Conservation (phyloP, 495 filamentous ascomycete species). For the Penicillium simplicissimum region DNA sequence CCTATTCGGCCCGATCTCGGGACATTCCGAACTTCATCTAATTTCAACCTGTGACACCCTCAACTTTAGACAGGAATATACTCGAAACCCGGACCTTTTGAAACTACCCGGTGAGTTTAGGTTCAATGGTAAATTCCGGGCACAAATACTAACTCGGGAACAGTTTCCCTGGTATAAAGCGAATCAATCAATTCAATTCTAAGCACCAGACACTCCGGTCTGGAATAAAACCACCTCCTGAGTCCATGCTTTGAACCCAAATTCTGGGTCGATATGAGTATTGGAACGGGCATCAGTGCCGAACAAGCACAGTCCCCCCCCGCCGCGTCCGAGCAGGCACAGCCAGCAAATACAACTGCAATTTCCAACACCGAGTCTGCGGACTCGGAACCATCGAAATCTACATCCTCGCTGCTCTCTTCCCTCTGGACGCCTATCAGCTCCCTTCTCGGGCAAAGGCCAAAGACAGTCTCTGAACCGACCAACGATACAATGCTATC, state of each 20-base stretch:
- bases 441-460: not conserved
- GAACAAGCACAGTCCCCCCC: not conserved
- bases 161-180: not conserved
- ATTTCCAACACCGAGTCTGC: no score
- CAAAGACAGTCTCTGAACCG: not conserved
- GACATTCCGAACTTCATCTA: not conserved
- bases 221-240: not conserved
- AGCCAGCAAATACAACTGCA: not conserved
- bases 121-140: not conserved
- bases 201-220: not conserved
- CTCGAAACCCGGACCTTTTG: no score
- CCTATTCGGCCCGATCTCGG: slow-evolving; percentile 27
- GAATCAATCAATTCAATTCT: not conserved
- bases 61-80: no score
- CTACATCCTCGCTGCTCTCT: slow-evolving; percentile 1
- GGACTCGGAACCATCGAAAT: no score
- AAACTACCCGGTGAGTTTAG: not conserved
- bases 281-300: not conserved
- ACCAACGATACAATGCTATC: not conserved
- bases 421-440: slow-evolving; percentile 10
- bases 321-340: not conserved
- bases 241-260: not conserved
- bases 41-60: not conserved
- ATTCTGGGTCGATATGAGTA: not conserved
- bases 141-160: not conserved